Base-by-base conservation (phyloP, 2,329 filamentous ascomycete genomes). In the Cladosporium sp. region DNA sequence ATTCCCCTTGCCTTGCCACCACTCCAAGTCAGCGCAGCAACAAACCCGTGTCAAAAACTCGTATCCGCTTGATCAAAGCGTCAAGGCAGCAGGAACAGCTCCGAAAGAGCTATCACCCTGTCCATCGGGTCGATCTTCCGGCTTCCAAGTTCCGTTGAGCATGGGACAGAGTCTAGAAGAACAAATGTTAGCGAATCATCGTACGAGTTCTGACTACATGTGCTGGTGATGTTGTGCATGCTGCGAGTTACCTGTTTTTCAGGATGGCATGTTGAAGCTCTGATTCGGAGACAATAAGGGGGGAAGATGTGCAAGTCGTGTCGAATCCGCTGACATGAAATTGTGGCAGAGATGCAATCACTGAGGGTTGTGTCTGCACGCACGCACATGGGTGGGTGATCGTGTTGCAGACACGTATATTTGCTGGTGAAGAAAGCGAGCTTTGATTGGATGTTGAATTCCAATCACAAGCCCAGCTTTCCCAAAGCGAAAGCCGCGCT, bases 141-240 rank as follows among this genome's bases (percentile, higher is more conserved):
- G 59, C 53, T 67, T 66, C 61, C 62, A 62, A 43, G 86, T 88
- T 46, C 89, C 88, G 65, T 94, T 94, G 55, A 94, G 83, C 67
- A 93, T 76, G 41, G 88, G 88, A 67, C 88, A 94, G 62, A 91
- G 79, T 68, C 84, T 89, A 77, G 50, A 50, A 4, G 50, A 53
- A 52, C 57, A 49, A 59, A 52, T 51, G 59, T 63, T 53, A 61
- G 55, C 58, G 56, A 15, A 25, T 7, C 22, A 19, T n/a, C n/a
- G n/a, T n/a, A n/a, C 19, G 38, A 9, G 19, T 40, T 8, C 11
- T 40, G 15, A 20, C 11, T 40, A 12, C 9, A 20, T 40, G n/a
- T 19, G 38, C 38, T n/a, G 19, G 42, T 30, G 8, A 33, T 36
- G 42, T 45, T 45, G 42, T 35, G 13, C 5, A 35, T 20, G 42